phyloP scores from a whole-genome alignment of 2,329 filamentous ascomycete species.

The Lasiodiplodia sp. region DNA sequence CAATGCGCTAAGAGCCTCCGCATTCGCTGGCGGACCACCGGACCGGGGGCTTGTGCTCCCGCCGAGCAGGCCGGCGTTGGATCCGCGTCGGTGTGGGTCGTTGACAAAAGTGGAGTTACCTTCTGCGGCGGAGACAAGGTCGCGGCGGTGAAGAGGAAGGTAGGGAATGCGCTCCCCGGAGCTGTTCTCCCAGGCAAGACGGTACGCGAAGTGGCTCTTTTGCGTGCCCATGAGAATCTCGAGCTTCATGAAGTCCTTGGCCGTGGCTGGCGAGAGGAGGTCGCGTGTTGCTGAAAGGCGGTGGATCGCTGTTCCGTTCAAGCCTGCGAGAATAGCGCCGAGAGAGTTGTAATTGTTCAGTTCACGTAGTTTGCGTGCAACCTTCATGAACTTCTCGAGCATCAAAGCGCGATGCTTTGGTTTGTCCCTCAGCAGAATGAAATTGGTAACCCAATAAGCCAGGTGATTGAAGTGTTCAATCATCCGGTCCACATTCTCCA shows the following conservation, averaged over 20 bases:
- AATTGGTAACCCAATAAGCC: conserved; percentile 62
- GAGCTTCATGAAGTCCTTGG: conserved; percentile 86
- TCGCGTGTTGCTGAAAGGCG: conserved; percentile 81
- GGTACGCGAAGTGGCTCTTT: conserved; percentile 92
- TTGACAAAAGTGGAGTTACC: conserved; percentile 90
- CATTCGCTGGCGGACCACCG: conserved; percentile 38
- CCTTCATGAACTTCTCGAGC: conserved; percentile 93
- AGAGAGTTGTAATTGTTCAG: conserved; percentile 97
- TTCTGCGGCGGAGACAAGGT: conserved; percentile 90
- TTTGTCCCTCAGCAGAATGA: conserved; percentile 83
- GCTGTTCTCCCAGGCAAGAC: conserved; percentile 97
- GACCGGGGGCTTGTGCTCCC: conserved; percentile 11
- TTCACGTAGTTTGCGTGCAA: conserved; percentile 83
- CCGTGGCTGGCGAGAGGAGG: conserved; percentile 72
- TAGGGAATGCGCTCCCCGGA: conserved; percentile 90
- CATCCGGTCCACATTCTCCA: conserved; percentile 92
- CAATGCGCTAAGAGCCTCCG: conserved; percentile 13
- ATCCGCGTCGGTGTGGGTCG: conserved; percentile 36
- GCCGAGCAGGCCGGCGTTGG: conserved; percentile 3
- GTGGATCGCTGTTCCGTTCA: conserved; percentile 87
- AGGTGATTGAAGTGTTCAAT: conserved; percentile 78
- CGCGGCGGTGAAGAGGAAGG: conserved; percentile 85
- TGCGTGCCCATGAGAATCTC: conserved; percentile 92
- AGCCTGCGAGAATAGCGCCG: conserved; percentile 90
- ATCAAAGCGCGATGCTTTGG: conserved; percentile 91